Percentiles rank a stretch among this genome's conserved stretches.
Evolutionary conservation across 257 asterid genomes (phyloP).

Genomic region (Salvia splendens): DNA sequence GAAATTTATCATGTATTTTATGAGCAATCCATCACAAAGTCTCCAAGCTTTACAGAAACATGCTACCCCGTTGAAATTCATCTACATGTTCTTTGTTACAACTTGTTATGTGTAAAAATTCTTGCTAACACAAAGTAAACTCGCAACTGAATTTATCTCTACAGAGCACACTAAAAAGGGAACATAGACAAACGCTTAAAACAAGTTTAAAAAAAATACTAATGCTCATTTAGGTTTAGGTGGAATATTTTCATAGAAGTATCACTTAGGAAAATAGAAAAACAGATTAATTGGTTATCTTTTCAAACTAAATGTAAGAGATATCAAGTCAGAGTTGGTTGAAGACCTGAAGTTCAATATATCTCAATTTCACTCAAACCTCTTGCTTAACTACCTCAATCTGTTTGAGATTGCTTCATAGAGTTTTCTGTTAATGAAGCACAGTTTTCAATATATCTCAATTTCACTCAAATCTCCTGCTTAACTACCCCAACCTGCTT

Average conservation of each 20-base stretch:
- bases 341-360: constrained; percentile 20
- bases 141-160: neutral
- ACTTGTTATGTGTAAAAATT: neutral
- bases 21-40: constrained; percentile 26
- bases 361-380: constrained; percentile 91
- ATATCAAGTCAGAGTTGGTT: neutral
- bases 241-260: constrained; percentile 21
- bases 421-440: constrained; percentile 64
- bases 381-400: constrained; percentile 57
- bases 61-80: constrained; percentile 7
- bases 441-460: constrained; percentile 78
- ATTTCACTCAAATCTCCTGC: constrained; percentile 79
- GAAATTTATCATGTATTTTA: constrained; percentile 20
- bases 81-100: constrained; percentile 6
- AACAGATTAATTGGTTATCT: no score
- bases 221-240: no score
- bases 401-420: constrained; percentile 66
- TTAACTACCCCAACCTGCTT: constrained; percentile 55
- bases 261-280: neutral
- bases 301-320: constrained; percentile 8
- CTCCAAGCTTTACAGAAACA: constrained; percentile 15
- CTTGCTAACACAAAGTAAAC: constrained; percentile 14
- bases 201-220: neutral
- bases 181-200: constrained; percentile 10
- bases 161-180: neutral